Evolutionary conservation across 208 protist genomes (phyloP), one percentile per base, ranked within the genome.

Genomic region (Trypanosoma grayi): DNA sequence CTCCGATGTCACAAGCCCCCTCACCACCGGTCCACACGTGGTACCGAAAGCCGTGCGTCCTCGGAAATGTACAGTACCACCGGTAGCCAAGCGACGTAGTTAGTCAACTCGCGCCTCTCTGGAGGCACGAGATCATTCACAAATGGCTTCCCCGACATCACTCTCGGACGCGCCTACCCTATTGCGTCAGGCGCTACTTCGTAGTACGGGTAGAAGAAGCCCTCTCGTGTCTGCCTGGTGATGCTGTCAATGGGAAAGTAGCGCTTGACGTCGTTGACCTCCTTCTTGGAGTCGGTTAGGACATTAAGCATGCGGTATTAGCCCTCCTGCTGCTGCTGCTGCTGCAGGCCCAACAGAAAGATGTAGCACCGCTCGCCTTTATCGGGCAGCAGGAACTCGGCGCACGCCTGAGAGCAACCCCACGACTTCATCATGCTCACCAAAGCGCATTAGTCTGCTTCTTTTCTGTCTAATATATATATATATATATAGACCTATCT

Each of bases 31-130:
- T 63, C 83, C 83, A 90, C 22, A 90, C 48, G 51, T 69, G 72
- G 77, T 90, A 90, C 45, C 63, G 69, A 46, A 90, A 65, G 39
- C 84, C 73, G n/a, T 28, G 70, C 83, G 31, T 82, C 68, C 22
- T 82, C 44, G 18, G 83, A 79, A 14, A 90, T 50, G 65, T 90
- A 83, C 24, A 85, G 79, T 14, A 90, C 79, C 5, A 90, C 76
- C n/a, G 83, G 79, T n/a, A 58, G 8, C 40, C 27, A 57, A 60
- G 73, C 84, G 44, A 73, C 61, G 69, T 90, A 90, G 27, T 43
- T 47, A 51, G 84, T 66, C 27, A 86, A 25, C 2, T 75, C 51
- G n/a, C 70, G 40, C 34, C 66, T 37, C 0, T 58, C 13, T 52
- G 84, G 73, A 4, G 73, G 61, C 33, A 90, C 73, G 36, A 83